Evolutionary conservation across 1,139 yeast genomes (phyloP).

Genomic region (Hyphopichia pseudoburtonii): DNA sequence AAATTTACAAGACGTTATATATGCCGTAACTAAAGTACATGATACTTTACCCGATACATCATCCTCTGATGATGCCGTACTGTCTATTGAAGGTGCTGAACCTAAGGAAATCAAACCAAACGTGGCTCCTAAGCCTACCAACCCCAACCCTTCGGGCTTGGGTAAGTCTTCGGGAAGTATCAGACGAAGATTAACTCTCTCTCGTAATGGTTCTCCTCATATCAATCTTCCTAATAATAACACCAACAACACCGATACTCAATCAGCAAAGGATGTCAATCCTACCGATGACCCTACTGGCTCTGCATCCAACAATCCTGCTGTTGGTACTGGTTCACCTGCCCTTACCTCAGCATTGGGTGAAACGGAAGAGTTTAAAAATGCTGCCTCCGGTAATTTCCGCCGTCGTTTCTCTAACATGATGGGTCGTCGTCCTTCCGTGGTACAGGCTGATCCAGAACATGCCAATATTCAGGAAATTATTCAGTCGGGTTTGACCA

Average conservation of each 20-base stretch:
- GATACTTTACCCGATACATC: neutral
- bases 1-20: conserved; percentile 20
- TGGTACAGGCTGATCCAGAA: conserved; percentile 40
- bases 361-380: conserved; percentile 19
- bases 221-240: neutral
- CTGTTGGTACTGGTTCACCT: neutral
- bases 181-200: conserved; percentile 4
- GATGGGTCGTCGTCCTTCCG: conserved; percentile 48
- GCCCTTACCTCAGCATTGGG: neutral
- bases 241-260: neutral
- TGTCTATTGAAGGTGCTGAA: too few species aligned
- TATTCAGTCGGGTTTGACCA: conserved; percentile 38
- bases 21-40: conserved; percentile 1
- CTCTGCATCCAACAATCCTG: neutral
- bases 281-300: neutral
- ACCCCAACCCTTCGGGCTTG: neutral
- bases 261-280: neutral
- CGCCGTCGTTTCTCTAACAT: conserved; percentile 39
- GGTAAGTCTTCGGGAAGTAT: neutral
- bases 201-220: conserved; percentile 1
- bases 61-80: neutral
- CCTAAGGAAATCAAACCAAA: neutral
- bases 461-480: conserved; percentile 41
- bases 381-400: conserved; percentile 23
- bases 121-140: neutral